These are phyloP conservation scores for Phascolomyces articulosus DNA, from an alignment of 371 early-diverging fungal genomes.

Conservation along the genomic window DNA sequence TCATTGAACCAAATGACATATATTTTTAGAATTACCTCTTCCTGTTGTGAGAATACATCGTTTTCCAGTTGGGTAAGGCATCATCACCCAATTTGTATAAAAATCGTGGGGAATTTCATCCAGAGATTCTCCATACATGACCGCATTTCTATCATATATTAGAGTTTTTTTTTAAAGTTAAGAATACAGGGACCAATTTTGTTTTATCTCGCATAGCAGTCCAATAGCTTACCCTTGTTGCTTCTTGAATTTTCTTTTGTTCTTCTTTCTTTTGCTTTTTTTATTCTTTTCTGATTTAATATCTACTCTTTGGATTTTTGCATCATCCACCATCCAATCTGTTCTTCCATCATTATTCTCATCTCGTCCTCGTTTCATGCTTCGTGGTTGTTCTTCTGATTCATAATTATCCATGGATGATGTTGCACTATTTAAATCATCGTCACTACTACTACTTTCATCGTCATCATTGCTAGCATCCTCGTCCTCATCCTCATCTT, in stretches of 20 bases:
- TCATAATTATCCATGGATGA: not conserved
- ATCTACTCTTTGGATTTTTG: not conserved
- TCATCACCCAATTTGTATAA: constrained; percentile 49
- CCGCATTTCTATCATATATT: not conserved
- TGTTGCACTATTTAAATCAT: not conserved
- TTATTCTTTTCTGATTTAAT: not conserved
- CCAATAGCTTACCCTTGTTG: constrained; percentile 4
- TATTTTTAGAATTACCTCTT: constrained; percentile 34
- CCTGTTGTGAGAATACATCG: constrained; percentile 63
- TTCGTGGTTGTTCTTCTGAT: not conserved
- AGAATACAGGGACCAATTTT: too few species aligned
- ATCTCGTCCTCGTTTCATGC: not conserved
- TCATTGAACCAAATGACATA: too few species aligned
- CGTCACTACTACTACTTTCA: not conserved
- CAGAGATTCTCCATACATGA: constrained; percentile 66
- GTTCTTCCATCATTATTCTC: not conserved
- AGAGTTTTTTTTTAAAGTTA: too few species aligned
- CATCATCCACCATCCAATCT: not conserved
- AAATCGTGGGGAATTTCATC: constrained; percentile 58
- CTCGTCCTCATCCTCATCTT: not conserved
- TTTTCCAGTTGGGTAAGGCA: constrained; percentile 63
- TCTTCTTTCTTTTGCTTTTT: not conserved
- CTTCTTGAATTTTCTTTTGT: not conserved
- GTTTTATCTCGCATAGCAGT: not conserved
- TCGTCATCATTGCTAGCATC: not conserved